Conservation (phyloP, 1,139 yeast species). For the Zygosaccharomyces sapae region DNA sequence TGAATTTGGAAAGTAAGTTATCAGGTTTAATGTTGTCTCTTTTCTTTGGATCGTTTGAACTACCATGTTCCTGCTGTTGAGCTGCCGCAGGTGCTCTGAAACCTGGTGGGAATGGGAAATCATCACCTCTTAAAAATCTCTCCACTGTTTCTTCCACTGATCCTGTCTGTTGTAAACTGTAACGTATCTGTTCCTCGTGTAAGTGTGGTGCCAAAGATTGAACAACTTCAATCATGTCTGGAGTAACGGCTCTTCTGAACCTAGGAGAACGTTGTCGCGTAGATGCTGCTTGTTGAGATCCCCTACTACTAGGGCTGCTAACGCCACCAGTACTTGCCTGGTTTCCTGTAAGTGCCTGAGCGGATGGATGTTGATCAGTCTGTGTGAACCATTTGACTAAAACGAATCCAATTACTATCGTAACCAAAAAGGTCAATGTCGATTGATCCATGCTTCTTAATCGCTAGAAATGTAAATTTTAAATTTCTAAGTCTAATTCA, state of each 20-base stretch:
- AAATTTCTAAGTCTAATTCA: neutral
- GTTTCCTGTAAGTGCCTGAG: conserved; percentile 7
- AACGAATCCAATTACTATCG: conserved; percentile 25
- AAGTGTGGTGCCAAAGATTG: conserved; percentile 76
- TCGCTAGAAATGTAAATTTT: neutral
- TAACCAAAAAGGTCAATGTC: conserved; percentile 22
- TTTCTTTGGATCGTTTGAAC: conserved; percentile 29
- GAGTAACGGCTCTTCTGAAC: conserved; percentile 58
- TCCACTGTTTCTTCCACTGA: conserved; percentile 79
- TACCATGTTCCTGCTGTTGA: conserved; percentile 4
- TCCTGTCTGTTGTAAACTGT: conserved; percentile 63
- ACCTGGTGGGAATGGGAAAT: conserved; percentile 65
- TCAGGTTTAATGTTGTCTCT: conserved; percentile 32
- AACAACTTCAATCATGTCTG: conserved; percentile 81
- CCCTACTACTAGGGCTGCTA: conserved; percentile 2
- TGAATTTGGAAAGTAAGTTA: conserved; percentile 29
- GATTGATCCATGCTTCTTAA: conserved; percentile 21
- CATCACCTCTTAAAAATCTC: conserved; percentile 58
- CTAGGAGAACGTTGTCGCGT: conserved; percentile 13
- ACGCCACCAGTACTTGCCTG: neutral
- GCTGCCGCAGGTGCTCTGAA: conserved; percentile 20
- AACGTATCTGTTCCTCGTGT: conserved; percentile 63
- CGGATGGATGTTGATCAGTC: conserved; percentile 21
- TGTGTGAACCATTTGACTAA: conserved; percentile 32
- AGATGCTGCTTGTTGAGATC: conserved; percentile 6